Evolutionary conservation across 306 rosid species (phyloP).

Genomic region (Carpinus fangiana): DNA sequence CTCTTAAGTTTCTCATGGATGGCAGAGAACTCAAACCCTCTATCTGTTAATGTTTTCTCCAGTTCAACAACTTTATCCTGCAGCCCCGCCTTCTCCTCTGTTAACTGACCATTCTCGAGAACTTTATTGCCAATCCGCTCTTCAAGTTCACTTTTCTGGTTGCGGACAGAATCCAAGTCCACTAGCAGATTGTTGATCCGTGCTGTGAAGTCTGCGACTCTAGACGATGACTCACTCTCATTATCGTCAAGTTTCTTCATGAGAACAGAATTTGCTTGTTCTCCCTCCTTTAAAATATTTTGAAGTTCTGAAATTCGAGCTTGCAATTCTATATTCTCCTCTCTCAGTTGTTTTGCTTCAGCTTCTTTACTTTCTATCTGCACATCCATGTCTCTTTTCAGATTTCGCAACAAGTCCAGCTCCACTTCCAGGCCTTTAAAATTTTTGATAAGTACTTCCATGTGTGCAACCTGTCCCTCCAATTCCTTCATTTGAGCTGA

Average conservation of each 20-base stretch:
- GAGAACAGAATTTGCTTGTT: constrained; percentile 50
- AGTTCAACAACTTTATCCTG: constrained; percentile 35
- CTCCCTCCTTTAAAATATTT: constrained; percentile 51
- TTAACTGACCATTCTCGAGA: constrained; percentile 40
- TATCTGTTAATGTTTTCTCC: constrained; percentile 52
- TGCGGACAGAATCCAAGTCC: constrained; percentile 40
- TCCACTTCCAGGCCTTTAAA: constrained; percentile 50
- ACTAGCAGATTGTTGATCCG: constrained; percentile 53
- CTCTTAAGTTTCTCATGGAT: constrained; percentile 44
- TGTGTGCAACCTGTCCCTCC: too few species aligned
- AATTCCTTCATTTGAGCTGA: too few species aligned
- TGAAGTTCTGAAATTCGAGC: constrained; percentile 55
- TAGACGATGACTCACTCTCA: constrained; percentile 47
- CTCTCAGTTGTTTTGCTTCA: constrained; percentile 53
- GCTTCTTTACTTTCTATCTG: constrained; percentile 42
- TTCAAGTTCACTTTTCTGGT: constrained; percentile 48
- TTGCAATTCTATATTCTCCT: constrained; percentile 40
- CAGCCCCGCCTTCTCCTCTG: constrained; percentile 43
- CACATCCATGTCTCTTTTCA: constrained; percentile 46
- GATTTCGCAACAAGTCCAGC: constrained; percentile 45
- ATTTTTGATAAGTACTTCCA: too few species aligned
- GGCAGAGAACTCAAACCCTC: constrained; percentile 48
- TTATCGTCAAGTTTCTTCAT: constrained; percentile 55
- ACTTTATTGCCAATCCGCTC: constrained; percentile 38
- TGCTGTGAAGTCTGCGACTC: constrained; percentile 53